Base-by-base conservation (phyloP, 257 asterid genomes). In the Buddleja alternifolia region DNA sequence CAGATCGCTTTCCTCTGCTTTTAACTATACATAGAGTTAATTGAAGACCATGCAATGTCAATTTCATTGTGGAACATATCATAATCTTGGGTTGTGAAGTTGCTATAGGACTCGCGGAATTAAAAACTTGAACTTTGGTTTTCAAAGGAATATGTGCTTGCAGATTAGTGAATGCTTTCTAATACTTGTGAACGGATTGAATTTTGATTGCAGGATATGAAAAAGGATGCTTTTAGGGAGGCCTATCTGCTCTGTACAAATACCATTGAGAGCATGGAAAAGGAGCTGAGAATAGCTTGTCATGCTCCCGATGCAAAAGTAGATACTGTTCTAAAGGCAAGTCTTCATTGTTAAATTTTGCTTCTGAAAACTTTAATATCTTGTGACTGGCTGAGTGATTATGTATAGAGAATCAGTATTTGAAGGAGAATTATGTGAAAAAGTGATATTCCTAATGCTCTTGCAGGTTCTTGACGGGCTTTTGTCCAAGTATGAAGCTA, bases 191-290 rank as follows among this genome's bases (percentile, higher is more conserved):
- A 23, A 45, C 34, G n/a, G 48, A 29, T 15, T 44, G 41, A 56
- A 52, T 75, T 36, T 58, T 78, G 11, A 61, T 73, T 81, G 87
- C 85, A 94, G 99, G 98, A 88, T 78, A 80, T 83, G 6, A 94
- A 82, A 81, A 92, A 82, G 83, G 97, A 94, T 77, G 90, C 97
- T 67, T 94, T 83, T 73, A 82, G 96, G 83, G 98, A 94, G 76
- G 97, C 99, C 50, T 86, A 81, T 82, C 74, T 86, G 70, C 85
- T 76, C 47, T 89, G 97, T 75, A 77, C 95, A 51, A 88, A 77
- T 61, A 75, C 89, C 70, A 80, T 92, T 65, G 92, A 91, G 77
- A 90, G 75, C 75, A 94, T 94, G 99, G 96, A 86, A 59, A 88
- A 71, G 84, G 96, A 90, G 69, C 86, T 94, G 68, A 84, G 97